These are phyloP conservation scores for Dendrocalamus sinicus DNA, from an alignment of 176 grass and related monocot species.

Conservation along the genomic window DNA sequence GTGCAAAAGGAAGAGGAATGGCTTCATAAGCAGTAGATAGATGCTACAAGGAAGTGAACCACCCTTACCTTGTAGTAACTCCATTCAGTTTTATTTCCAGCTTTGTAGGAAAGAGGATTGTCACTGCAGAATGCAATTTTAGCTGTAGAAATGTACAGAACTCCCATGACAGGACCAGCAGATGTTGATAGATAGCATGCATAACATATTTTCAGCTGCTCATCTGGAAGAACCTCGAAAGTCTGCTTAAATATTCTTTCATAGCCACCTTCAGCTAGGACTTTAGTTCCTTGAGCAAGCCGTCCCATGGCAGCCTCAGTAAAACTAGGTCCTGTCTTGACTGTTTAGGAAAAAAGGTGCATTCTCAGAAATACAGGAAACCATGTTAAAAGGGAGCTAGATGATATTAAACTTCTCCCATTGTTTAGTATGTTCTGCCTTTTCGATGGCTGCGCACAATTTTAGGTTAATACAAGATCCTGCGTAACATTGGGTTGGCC, in stretches of 20 bases:
- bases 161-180: slow-evolving; percentile 93
- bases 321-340: slow-evolving; percentile 91
- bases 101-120: slow-evolving; percentile 90
- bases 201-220: slow-evolving; percentile 74
- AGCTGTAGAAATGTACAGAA: slow-evolving; percentile 87
- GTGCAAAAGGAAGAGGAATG: not conserved
- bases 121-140: slow-evolving; percentile 93
- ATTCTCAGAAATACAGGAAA: slow-evolving; percentile 22
- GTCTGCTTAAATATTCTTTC: slow-evolving; percentile 92
- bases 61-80: slow-evolving; percentile 82
- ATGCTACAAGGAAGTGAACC: slow-evolving; percentile 7
- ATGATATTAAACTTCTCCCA: slow-evolving; percentile 13
- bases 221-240: slow-evolving; percentile 73
- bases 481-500: not conserved
- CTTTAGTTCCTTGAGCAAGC: slow-evolving; percentile 91
- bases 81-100: slow-evolving; percentile 86
- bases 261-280: slow-evolving; percentile 92
- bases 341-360: slow-evolving; percentile 46
- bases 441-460: not conserved
- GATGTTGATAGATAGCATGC: slow-evolving; percentile 93
- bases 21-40: slow-evolving; percentile 23
- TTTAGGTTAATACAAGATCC: slow-evolving; percentile 10
- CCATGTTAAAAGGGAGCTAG: not conserved
- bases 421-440: not conserved
- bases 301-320: slow-evolving; percentile 87